phyloP scores from a whole-genome alignment of 2,329 filamentous ascomycete genomes.

The Fusarium devonianum region DNA sequence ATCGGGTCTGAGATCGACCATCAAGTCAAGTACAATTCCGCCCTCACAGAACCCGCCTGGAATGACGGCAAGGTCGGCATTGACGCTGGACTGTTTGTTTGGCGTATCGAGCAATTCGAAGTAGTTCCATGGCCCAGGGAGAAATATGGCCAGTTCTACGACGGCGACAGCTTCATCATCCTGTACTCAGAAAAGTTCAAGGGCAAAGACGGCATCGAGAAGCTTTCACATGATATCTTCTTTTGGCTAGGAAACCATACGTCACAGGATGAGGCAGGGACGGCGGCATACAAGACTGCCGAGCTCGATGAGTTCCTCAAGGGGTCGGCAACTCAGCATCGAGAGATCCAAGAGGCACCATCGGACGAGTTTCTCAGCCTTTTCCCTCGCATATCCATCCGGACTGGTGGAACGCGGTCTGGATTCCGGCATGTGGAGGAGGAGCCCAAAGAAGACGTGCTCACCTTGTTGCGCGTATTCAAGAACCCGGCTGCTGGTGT shows the following conservation, averaged over 20 bases:
- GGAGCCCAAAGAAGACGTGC: constrained; percentile 50
- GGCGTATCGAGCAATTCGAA: constrained; percentile 73
- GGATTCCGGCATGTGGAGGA: constrained; percentile 70
- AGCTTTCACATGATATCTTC: constrained; percentile 69
- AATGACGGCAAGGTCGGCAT: constrained; percentile 63
- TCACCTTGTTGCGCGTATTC: constrained; percentile 68
- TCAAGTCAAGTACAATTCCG: constrained; percentile 72
- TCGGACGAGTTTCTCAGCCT: constrained; percentile 67
- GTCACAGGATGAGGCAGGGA: constrained; percentile 72
- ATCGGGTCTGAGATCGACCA: constrained; percentile 71
- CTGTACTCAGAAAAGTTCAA: constrained; percentile 65
- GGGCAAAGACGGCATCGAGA: constrained; percentile 50
- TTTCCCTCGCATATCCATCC: constrained; percentile 67
- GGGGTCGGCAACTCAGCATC: constrained; percentile 68
- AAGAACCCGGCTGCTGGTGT: constrained; percentile 60
- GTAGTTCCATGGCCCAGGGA: constrained; percentile 67
- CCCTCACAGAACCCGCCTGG: constrained; percentile 71
- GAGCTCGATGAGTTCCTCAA: constrained; percentile 72
- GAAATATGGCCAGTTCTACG: constrained; percentile 67
- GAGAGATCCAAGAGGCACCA: constrained; percentile 66
- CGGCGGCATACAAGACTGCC: constrained; percentile 74
- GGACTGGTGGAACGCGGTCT: constrained; percentile 65
- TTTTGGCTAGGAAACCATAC: constrained; percentile 74
- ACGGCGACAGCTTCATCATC: constrained; percentile 74
- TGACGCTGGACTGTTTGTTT: constrained; percentile 63